A percentile compares a stretch with the other conserved stretches of the same genome.
phyloP scores from a whole-genome alignment of 257 asterid species.

The Rauvolfia tetraphylla region DNA sequence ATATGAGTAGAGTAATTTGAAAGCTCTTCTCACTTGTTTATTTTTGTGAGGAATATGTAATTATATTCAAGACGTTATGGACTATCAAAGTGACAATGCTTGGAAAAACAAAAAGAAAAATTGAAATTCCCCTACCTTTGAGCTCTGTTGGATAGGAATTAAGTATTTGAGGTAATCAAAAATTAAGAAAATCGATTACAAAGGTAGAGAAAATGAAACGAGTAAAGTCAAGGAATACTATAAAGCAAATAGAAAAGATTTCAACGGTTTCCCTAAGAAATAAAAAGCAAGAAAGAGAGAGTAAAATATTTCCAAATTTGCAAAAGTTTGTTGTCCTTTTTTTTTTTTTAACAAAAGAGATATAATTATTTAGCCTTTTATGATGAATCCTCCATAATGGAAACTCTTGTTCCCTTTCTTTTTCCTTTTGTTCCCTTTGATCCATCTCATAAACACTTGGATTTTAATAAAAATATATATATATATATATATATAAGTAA shows the following conservation, averaged over 20 bases:
- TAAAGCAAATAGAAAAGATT: not conserved
- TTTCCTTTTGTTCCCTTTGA: not conserved
- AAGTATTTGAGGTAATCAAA: no score
- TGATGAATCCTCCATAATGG: constrained; percentile 1
- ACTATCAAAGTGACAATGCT: no score
- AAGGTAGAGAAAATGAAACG: not conserved
- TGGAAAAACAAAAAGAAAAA: no score
- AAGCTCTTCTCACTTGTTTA: no score
- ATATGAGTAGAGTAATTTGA: no score
- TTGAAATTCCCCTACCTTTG: no score
- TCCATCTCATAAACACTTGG: not conserved
- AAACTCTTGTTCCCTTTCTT: not conserved
- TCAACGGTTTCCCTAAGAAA: not conserved
- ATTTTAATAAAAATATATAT: no score
- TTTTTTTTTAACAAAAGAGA: not conserved
- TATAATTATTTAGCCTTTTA: constrained; percentile 1
- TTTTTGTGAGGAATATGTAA: no score
- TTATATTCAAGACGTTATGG: no score
- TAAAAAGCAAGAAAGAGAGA: not conserved
- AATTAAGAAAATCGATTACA: not conserved
- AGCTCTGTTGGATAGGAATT: no score
- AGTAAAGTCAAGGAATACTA: not conserved
- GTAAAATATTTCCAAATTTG: not conserved
- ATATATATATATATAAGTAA: no score
- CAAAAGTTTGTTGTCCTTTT: not conserved